These are phyloP conservation scores for Lepidium didymum DNA, from an alignment of 345 rosid species.

Conservation along the genomic window DNA sequence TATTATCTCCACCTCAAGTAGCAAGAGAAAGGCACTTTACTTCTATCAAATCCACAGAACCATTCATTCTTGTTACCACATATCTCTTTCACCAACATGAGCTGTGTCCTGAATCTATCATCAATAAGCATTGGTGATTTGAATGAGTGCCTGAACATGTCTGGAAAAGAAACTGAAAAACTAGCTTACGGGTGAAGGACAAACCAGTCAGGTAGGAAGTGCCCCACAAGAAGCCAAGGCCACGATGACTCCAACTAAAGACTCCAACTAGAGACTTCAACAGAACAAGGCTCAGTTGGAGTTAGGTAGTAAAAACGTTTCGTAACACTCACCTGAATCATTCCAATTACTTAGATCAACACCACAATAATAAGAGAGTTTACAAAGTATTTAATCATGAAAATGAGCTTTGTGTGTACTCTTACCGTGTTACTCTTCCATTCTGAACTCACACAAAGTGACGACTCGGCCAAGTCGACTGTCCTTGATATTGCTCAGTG, in stretches of 20 bases:
- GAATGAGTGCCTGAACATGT: neutral
- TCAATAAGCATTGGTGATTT: slow-evolving; percentile 6
- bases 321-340: slow-evolving; percentile 53
- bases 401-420: slow-evolving; percentile 7
- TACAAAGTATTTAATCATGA: neutral
- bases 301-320: slow-evolving; percentile 50
- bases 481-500: slow-evolving; percentile 84
- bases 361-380: slow-evolving; percentile 4
- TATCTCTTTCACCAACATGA: slow-evolving; percentile 33
- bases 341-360: slow-evolving; percentile 38
- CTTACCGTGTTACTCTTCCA: slow-evolving; percentile 32
- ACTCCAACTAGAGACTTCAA: slow-evolving; percentile 68
- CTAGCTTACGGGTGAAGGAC: slow-evolving; percentile 10
- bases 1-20: slow-evolving; percentile 28
- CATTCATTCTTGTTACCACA: slow-evolving; percentile 29
- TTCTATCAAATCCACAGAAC: slow-evolving; percentile 22
- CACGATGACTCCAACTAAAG: slow-evolving; percentile 43
- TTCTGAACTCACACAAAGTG: slow-evolving; percentile 71
- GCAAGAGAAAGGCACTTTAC: slow-evolving; percentile 26
- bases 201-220: slow-evolving; percentile 59
- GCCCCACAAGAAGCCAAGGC: slow-evolving; percentile 62
- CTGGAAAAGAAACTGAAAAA: neutral
- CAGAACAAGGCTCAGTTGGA: slow-evolving; percentile 56
- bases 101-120: slow-evolving; percentile 23
- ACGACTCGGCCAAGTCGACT: slow-evolving; percentile 64